Evolutionary conservation across 768 basidiomycete species (phyloP).

Genomic region (Mycena crocata): DNA sequence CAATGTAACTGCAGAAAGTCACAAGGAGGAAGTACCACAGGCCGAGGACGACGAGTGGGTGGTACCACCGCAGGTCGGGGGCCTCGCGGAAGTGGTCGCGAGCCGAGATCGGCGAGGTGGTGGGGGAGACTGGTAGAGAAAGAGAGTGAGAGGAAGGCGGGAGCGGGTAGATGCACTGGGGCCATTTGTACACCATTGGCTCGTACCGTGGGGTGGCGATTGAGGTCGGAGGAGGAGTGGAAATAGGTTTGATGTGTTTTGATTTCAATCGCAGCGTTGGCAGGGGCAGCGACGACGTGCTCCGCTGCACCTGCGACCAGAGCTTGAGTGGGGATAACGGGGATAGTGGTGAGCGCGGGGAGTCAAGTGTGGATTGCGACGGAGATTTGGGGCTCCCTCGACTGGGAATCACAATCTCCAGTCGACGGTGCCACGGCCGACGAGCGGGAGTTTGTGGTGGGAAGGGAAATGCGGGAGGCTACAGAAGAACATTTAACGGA

Average conservation of each 20-base stretch:
- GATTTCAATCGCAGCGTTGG: slow-evolving; percentile 6
- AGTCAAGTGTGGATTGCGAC: background rate
- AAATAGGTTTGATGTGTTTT: background rate
- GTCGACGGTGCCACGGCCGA: slow-evolving; percentile 21
- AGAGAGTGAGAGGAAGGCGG: background rate
- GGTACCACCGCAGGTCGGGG: slow-evolving; percentile 22
- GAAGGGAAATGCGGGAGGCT: background rate
- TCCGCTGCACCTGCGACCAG: slow-evolving; percentile 17
- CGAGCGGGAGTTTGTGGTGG: background rate
- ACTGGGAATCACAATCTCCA: slow-evolving; percentile 13
- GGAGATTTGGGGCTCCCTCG: background rate
- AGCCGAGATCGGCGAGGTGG: background rate
- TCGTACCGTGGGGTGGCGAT: background rate
- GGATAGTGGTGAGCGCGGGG: slow-evolving; percentile 14
- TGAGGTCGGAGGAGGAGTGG: background rate
- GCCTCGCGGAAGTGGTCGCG: background rate
- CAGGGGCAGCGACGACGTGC: slow-evolving; percentile 5
- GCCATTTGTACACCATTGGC: too few relatives aligned
- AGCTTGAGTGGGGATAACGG: slow-evolving; percentile 19
- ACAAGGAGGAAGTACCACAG: slow-evolving; percentile 10
- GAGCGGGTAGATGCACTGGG: too few relatives aligned
- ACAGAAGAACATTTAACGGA: background rate
- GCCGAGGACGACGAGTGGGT: background rate
- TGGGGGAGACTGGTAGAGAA: background rate
- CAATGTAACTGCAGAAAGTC: background rate